Base-by-base conservation (phyloP, 2,329 filamentous ascomycete genomes). In the Monosporascus sp. region DNA sequence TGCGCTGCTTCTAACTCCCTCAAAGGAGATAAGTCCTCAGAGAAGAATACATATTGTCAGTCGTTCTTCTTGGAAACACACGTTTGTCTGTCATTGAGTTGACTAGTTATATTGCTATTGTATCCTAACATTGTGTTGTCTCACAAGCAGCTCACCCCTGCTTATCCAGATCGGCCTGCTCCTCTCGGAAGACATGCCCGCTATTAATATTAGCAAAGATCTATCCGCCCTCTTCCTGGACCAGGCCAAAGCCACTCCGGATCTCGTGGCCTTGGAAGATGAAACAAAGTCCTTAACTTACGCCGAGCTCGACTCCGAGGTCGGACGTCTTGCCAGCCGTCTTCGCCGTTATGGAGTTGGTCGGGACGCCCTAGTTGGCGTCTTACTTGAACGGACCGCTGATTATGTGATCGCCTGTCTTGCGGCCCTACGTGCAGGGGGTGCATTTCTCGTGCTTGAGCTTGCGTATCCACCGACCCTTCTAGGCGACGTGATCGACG, bases 381-480 rank as follows among this genome's bases (percentile, higher is more conserved):
- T 93, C 43, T 78, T 92, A 50, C 79, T 92, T 65, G 85, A 84
- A 52, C 84, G 88, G 52, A 90, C 87, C 67, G 87, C 87, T 48
- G 81, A 91, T 71, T 91, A 92, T 70, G 86, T 93, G 56, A 85
- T 92, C 69, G 85, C 88, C 17, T 91, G 86, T 65, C 76, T 93
- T 50, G 89, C 89, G 26, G 84, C 87, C n/a, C 79, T 92, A 40
- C 83, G 87, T 55, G 88, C 89, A 2, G 89, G 88, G 50, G 89
- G 89, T 51, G 89, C 89, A 2, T 93, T 91, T 65, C 76, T 93
- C 5, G 88, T 92, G 2, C 81, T 93, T 3, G 89, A 93, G 71
- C 76, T 91, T 48, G 89, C 89, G 3, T 92, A 92, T 59, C 89
- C 89, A 16, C 82, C 86, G 0, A 85, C 84, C 52, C 75, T 92